Evolutionary conservation across 352 stramenopile genomes (phyloP).

Genomic region (Hyphochytrium catenoides): DNA sequence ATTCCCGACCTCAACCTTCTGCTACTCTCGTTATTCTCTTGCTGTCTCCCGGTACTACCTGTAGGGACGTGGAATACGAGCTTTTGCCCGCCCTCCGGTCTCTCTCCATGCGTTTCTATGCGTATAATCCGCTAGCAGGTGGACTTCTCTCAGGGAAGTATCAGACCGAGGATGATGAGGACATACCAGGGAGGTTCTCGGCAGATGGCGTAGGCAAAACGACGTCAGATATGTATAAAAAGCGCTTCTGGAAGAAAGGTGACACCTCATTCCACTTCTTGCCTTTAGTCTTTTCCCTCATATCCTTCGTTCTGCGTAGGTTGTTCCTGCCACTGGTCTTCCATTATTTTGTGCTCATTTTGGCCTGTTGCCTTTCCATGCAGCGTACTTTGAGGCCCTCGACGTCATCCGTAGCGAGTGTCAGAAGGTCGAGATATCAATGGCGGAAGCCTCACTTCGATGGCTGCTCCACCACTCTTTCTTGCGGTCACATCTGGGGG

Average conservation of each 20-base stretch:
- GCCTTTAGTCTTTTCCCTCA: too few species aligned
- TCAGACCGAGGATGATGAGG: conserved; percentile 12
- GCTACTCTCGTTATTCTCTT: too few species aligned
- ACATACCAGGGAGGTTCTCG: too few species aligned
- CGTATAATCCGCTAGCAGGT: conserved; percentile 46
- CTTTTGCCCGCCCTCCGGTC: conserved; percentile 24
- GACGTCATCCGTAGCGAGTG: conserved; percentile 22
- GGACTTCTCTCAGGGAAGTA: conserved; percentile 44
- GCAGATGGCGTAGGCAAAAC: conserved; percentile 3
- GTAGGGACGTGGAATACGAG: conserved; percentile 29
- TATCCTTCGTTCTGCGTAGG: too few species aligned
- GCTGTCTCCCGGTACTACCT: too few species aligned
- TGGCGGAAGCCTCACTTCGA: conserved; percentile 31
- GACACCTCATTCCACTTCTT: too few species aligned
- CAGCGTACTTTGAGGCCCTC: conserved; percentile 35
- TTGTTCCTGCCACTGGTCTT: too few species aligned
- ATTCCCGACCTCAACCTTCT: too few species aligned
- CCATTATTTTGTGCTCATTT: too few species aligned
- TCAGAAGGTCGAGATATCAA: conserved; percentile 18
- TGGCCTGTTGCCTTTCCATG: too few species aligned
- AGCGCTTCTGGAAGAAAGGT: conserved; percentile 35
- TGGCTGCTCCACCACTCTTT: conserved; percentile 38
- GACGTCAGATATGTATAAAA: conserved; percentile 11
- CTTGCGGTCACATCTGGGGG: conserved; percentile 12
- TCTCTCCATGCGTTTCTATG: conserved; percentile 31